Percentiles rank a stretch among this genome's conserved stretches.
Conservation (phyloP, 1,284 basidiomycete genomes). For the Papiliotrema flavescens region DNA sequence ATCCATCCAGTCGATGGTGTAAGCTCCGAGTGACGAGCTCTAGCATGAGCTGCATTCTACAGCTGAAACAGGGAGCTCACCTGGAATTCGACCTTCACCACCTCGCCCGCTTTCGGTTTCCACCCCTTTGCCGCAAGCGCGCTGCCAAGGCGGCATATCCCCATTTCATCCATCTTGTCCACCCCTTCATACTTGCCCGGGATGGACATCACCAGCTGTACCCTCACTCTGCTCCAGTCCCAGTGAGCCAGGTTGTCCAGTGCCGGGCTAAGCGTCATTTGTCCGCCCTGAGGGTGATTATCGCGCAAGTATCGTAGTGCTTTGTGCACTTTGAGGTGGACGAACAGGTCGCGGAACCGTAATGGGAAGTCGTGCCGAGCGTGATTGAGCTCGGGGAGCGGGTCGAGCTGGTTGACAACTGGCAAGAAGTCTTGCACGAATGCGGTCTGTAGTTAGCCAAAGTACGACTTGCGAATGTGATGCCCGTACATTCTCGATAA, state of each 20-base stretch:
- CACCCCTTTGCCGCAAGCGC: constrained; percentile 37
- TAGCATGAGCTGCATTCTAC: constrained; percentile 41
- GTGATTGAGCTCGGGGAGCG: constrained; percentile 4
- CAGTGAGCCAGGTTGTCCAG: constrained; percentile 26
- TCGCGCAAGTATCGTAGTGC: constrained; percentile 26
- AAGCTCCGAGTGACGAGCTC: constrained; percentile 45
- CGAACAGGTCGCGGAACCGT: constrained; percentile 38
- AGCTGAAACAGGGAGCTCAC: constrained; percentile 18
- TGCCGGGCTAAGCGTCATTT: constrained; percentile 22
- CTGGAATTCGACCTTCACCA: constrained; percentile 42
- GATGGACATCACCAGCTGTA: constrained; percentile 44
- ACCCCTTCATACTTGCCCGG: constrained; percentile 36
- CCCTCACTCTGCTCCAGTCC: constrained; percentile 43
- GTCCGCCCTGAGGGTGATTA: constrained; percentile 24
- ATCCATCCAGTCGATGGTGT: constrained; percentile 40
- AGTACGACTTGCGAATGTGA: neutral
- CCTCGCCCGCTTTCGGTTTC: constrained; percentile 31
- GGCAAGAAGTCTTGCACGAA: constrained; percentile 48
- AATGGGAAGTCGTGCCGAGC: constrained; percentile 27
- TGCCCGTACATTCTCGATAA: constrained; percentile 45
- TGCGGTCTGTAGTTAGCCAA: constrained; percentile 27
- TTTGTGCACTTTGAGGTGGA: constrained; percentile 38
- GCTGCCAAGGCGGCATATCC: constrained; percentile 36
- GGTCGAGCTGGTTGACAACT: neutral
- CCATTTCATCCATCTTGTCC: constrained; percentile 28